A percentile compares a stretch with the other conserved stretches of the same genome.
Evolutionary conservation across 805 yeast species (phyloP).

Genomic region (Candida cerambycidarum): DNA sequence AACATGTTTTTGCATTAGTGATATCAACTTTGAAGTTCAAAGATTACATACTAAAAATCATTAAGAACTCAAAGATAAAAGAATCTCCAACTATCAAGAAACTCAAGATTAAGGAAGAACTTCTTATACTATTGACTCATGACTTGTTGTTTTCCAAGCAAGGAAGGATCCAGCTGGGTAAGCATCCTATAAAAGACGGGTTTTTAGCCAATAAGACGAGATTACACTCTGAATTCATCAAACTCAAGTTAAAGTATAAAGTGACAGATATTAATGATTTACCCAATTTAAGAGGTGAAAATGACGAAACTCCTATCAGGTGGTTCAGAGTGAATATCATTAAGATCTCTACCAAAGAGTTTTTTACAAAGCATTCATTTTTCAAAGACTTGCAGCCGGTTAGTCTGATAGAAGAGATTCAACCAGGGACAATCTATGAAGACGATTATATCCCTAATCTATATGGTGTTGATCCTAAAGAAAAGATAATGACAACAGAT

Average conservation of each 20-base stretch:
- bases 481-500: conserved; percentile 62
- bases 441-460: conserved; percentile 76
- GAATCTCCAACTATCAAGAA: conserved; percentile 44
- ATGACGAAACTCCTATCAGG: conserved; percentile 70
- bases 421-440: conserved; percentile 58
- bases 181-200: conserved; percentile 81
- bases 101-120: conserved; percentile 47
- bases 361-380: conserved; percentile 34
- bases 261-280: conserved; percentile 54
- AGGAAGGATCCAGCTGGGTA: conserved; percentile 86
- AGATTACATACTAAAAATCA: conserved; percentile 59
- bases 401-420: conserved; percentile 31
- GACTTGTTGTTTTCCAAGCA: conserved; percentile 74
- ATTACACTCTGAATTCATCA: conserved; percentile 76
- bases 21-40: conserved; percentile 73
- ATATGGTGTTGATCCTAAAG: conserved; percentile 80
- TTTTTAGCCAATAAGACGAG: conserved; percentile 77
- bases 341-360: conserved; percentile 41
- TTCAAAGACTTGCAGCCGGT: conserved; percentile 50
- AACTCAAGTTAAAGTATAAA: conserved; percentile 70
- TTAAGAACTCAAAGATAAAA: conserved; percentile 68
- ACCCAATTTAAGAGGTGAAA: conserved; percentile 25
- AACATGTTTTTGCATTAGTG: conserved; percentile 83
- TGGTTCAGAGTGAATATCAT: conserved; percentile 79
- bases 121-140: conserved; percentile 70